A percentile compares a stretch with the other conserved stretches of the same genome.
Conservation (phyloP, 371 early-diverging fungal genomes). For the Encephalitozoon intestinalis region DNA sequence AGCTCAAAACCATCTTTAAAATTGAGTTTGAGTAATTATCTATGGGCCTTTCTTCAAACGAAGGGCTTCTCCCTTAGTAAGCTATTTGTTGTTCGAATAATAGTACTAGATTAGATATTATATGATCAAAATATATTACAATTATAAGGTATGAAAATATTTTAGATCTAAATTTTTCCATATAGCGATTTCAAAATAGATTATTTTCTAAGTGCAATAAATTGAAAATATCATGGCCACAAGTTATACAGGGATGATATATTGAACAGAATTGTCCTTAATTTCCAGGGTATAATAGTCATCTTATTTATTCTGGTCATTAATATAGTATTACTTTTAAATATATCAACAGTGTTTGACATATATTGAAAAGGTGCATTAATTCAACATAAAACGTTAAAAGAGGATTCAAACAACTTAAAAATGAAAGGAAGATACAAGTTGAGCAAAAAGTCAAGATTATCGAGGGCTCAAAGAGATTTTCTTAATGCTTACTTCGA, state of each 20-base stretch:
- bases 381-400: background rate
- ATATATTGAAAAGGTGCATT: background rate
- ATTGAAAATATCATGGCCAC: background rate
- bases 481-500: conserved; percentile 38
- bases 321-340: background rate
- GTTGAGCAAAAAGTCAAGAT: conserved; percentile 23
- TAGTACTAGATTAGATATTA: background rate
- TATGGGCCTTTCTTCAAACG: background rate
- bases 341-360: background rate
- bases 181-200: background rate
- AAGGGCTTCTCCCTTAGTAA: background rate
- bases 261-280: background rate
- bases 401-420: background rate
- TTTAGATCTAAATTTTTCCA: background rate
- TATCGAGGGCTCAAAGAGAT: conserved; percentile 38
- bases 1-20: background rate
- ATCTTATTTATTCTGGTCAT: conserved; percentile 16
- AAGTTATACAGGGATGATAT: background rate
- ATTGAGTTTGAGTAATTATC: background rate
- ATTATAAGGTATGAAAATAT: background rate
- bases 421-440: background rate
- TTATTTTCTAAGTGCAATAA: background rate
- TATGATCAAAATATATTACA: background rate
- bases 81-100: background rate
- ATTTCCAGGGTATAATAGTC: background rate